These are phyloP conservation scores for Plasmodium sp. DNA, from an alignment of 169 alveolate genomes.

Conservation along the genomic window DNA sequence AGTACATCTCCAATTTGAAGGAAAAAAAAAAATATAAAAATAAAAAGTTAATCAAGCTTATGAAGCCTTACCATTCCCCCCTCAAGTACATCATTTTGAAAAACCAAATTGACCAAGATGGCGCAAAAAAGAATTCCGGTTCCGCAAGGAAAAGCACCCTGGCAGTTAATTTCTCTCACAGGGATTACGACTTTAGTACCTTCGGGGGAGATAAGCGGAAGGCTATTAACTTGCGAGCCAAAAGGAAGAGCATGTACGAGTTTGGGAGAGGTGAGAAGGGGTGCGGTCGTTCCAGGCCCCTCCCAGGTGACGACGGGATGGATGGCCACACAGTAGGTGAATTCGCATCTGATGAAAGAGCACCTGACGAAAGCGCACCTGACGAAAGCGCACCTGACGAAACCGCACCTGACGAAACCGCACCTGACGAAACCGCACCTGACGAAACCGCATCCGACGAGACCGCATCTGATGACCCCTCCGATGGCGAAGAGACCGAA, in stretches of 20 bases:
- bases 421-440: neutral
- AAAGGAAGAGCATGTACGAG: neutral
- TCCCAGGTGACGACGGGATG: neutral
- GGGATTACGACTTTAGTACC: neutral
- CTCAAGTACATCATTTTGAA: constrained; percentile 63
- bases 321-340: neutral
- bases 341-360: neutral
- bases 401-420: too few relatives aligned
- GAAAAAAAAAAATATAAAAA: constrained; percentile 48
- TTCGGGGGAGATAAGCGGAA: neutral
- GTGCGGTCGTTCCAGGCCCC: neutral
- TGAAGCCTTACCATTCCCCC: constrained; percentile 75
- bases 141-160: constrained; percentile 7
- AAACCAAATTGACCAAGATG: constrained; percentile 44
- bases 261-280: neutral
- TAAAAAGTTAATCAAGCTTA: constrained; percentile 37
- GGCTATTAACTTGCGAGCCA: neutral
- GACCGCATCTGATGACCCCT: neutral
- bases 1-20: constrained; percentile 32
- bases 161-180: neutral
- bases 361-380: neutral
- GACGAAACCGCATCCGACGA: neutral
- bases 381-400: neutral
- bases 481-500: neutral
- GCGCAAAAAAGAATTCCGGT: neutral